Conservation (phyloP, 805 yeast species). For the Crinitomyces ghanaensis region DNA sequence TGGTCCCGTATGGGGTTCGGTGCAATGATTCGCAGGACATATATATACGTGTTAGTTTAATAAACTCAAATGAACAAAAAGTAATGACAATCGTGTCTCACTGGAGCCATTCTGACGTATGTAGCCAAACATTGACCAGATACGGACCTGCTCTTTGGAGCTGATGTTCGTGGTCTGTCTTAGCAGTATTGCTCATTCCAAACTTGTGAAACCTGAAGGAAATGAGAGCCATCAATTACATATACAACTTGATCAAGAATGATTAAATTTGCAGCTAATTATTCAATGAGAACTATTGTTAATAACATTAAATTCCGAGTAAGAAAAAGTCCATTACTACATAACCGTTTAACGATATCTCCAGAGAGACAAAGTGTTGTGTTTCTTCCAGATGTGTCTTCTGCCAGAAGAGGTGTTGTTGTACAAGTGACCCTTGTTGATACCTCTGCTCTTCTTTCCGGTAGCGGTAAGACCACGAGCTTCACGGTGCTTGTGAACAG, state of each 20-base stretch:
- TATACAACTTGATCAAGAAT: no score
- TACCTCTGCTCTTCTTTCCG: slow-evolving; percentile 99
- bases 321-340: background rate
- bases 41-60: background rate
- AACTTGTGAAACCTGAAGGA: no score
- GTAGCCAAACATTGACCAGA: no score
- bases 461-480: slow-evolving; percentile 96
- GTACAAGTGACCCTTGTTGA: slow-evolving; percentile 99
- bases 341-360: slow-evolving; percentile 81
- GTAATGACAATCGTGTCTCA: no score
- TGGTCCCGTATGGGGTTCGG: slow-evolving; percentile 51
- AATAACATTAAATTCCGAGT: background rate
- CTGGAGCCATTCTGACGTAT: no score
- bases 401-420: slow-evolving; percentile 98
- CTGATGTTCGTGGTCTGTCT: no score
- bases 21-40: slow-evolving; percentile 48
- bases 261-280: no score
- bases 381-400: slow-evolving; percentile 99
- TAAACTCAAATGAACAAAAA: background rate
- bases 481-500: slow-evolving; percentile 99
- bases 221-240: no score
- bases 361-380: slow-evolving; percentile 98
- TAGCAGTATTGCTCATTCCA: no score
- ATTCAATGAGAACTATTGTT: background rate
- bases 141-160: no score